phyloP scores from a whole-genome alignment of 768 basidiomycete genomes.

The Cytidiella melzeri region DNA sequence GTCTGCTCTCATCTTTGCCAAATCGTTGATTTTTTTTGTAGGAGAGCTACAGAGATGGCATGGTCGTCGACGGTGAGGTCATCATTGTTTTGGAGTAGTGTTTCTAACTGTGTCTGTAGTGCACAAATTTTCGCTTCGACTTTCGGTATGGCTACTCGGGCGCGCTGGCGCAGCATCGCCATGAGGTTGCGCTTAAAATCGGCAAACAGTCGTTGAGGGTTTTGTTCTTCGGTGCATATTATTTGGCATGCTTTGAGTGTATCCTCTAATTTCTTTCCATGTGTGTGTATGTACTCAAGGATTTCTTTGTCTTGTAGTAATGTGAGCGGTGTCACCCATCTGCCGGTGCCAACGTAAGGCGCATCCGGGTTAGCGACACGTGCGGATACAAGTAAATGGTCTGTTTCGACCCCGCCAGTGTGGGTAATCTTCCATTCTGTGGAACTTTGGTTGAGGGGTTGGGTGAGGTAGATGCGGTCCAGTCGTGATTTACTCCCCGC shows the following conservation, averaged over 20 bases:
- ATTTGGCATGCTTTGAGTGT: not conserved
- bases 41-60: not conserved
- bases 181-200: not conserved
- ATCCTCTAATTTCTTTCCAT: not conserved
- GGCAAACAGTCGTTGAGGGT: constrained; percentile 11
- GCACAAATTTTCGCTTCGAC: not conserved
- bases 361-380: not conserved
- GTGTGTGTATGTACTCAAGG: not conserved
- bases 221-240: not conserved
- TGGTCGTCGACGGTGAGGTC: not conserved
- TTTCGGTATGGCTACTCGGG: not conserved
- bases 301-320: not conserved
- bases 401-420: not conserved
- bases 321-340: not conserved
- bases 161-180: not conserved
- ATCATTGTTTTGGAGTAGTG: not conserved
- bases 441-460: not conserved
- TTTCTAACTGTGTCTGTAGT: not conserved
- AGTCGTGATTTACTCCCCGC: constrained; percentile 1
- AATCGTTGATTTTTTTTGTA: not conserved
- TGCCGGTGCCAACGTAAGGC: not conserved
- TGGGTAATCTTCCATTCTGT: not conserved
- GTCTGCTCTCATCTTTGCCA: not conserved
- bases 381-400: not conserved
- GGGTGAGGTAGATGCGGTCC: not conserved